Evolutionary conservation across 305 asterid species (phyloP).

Genomic region (Fraxinus xanthoxyloides): DNA sequence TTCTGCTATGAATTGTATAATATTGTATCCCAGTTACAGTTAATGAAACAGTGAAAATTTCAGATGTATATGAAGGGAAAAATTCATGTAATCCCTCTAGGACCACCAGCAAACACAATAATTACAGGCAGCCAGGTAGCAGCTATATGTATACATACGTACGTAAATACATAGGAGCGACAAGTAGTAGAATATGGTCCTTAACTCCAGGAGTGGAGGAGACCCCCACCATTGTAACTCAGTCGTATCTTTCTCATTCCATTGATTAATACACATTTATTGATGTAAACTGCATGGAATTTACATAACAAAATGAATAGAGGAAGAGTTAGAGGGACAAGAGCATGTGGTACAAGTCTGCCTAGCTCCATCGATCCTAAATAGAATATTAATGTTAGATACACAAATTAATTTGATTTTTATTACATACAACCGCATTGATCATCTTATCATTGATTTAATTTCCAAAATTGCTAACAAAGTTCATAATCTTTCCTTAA

Average conservation of each 20-base stretch:
- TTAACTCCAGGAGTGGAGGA: background rate
- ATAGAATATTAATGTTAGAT: background rate
- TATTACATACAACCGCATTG: background rate
- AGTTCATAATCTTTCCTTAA: background rate
- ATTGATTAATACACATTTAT: slow-evolving; percentile 10
- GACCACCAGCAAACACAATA: slow-evolving; percentile 35
- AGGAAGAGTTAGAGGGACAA: background rate
- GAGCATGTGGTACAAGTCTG: slow-evolving; percentile 16
- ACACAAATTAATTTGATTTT: background rate
- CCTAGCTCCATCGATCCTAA: background rate
- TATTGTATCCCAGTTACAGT: background rate
- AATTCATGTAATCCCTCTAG: slow-evolving; percentile 16
- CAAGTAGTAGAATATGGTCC: slow-evolving; percentile 45
- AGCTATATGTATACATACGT: background rate
- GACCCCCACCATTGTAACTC: slow-evolving; percentile 5
- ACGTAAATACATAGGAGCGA: background rate
- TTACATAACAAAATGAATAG: background rate
- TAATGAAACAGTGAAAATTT: slow-evolving; percentile 13
- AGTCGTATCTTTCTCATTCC: slow-evolving; percentile 22
- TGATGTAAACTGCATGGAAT: slow-evolving; percentile 6
- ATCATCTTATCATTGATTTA: background rate
- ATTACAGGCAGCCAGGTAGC: background rate
- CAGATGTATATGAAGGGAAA: background rate
- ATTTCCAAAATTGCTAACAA: background rate
- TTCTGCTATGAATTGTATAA: background rate